These are phyloP conservation scores for Penicillium thymicola DNA, from an alignment of 2,329 filamentous ascomycete species.

Conservation along the genomic window DNA sequence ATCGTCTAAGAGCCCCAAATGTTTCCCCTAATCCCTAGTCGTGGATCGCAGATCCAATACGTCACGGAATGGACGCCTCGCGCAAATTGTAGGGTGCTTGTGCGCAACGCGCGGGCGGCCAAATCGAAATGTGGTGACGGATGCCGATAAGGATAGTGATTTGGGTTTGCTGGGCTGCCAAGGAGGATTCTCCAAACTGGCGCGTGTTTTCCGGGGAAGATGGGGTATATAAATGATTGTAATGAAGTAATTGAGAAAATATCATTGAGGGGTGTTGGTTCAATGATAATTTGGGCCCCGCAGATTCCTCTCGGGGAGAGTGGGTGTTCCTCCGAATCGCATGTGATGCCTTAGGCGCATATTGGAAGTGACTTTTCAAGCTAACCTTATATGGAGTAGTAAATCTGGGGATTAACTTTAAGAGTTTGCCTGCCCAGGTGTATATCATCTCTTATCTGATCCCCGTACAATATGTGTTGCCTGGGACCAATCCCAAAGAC, in stretches of 20 bases:
- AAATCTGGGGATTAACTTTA: not conserved
- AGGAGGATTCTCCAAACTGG: not conserved
- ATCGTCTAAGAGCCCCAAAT: conserved; percentile 11
- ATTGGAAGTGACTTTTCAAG: not conserved
- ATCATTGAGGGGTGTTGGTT: not conserved
- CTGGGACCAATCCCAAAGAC: not conserved
- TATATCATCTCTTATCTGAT: not conserved
- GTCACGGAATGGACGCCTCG: conserved; percentile 9
- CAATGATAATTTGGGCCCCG: conserved; percentile 2
- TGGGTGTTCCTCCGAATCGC: conserved; percentile 3
- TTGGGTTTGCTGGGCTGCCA: not conserved
- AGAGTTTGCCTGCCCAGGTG: not conserved
- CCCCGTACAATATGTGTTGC: not conserved
- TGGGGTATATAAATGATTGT: not conserved
- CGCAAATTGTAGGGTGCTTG: not conserved
- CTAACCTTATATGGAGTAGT: not conserved
- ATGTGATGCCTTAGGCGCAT: conserved; percentile 1
- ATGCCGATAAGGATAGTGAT: conserved; percentile 3
- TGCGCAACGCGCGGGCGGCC: not conserved
- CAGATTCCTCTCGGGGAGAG: conserved; percentile 9
- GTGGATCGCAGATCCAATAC: not conserved
- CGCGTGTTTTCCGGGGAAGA: not conserved
- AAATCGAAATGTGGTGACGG: not conserved
- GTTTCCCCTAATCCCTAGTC: not conserved
- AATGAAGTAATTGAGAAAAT: not conserved